Base-by-base conservation (phyloP, 2,329 filamentous ascomycete species). In the Aspergillus sp. region DNA sequence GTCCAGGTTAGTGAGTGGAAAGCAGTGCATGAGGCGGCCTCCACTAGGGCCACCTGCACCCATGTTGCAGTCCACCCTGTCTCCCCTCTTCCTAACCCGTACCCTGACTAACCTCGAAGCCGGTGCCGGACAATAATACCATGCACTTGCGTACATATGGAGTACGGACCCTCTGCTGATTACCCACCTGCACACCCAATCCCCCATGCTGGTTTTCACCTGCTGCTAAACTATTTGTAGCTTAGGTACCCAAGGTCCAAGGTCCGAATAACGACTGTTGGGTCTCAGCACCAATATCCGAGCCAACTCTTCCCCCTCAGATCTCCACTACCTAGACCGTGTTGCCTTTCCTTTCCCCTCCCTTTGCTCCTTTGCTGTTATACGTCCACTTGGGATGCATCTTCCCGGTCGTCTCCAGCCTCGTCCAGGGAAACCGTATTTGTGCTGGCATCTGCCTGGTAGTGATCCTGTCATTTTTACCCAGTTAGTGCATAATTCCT, bases 21-120 rank as follows among this genome's bases (percentile, higher is more conserved):
- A 38, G 35, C 8, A n/a, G 55, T 55, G 53, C 59, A 62, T 62
- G 59, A 60, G 60, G 56, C 55, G 54, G 33, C 26, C 54, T 57
- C 60, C 60, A 54, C 53, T 54, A 38, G 40, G 51, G 38, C 57
- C 53, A 56, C 54, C 55, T 60, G 60, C 59, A 55, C 26, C 54
- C 56, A 52, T 52, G 53, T 56, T 60, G 50, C 53, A 56, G 42
- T 53, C 35, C 35, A 38, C 35, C 35, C 35, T n/a, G 16, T 17
- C 35, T 17, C 35, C 35, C 16, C 35, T 38, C 35, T 38, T 52
- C 50, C 56, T 36, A 16, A 36, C 33, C n/a, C 13, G n/a, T 38
- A 47, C 44, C 45, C 43, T 17, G 45, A 52, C 49, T 56, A 48
- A 47, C 48, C 45, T 30, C 35, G 36, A 47, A 51, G 54, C 32